Base-by-base conservation (phyloP, 192 early-diverging fungal genomes). In the Helicostylum pulchrum region DNA sequence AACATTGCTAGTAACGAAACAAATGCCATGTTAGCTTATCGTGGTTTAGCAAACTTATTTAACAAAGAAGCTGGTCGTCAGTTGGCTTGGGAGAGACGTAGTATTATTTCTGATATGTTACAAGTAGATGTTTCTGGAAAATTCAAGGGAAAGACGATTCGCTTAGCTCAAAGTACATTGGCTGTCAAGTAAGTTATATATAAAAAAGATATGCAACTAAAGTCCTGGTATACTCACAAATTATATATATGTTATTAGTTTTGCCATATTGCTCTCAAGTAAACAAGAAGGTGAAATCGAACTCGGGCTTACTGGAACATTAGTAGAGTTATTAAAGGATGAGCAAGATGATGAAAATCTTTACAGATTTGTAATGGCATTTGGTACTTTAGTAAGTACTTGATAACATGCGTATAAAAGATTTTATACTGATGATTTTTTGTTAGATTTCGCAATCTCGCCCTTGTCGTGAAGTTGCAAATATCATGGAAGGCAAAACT, bases 21-120 rank as follows among this genome's bases (percentile, higher is more conserved):
- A 31, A 93, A 92, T 61, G 70, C 83, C 23, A 94, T 94, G 92
- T 74, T 96, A 78, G 79, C 80, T 7, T 62, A 87, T 10, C 87
- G 94, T 36, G 77, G 79, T 3, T 63, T 92, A 8, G 80, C 81
- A 49, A 96, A 96, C 62, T 68, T 84, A n/a, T 92, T 90, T 61
- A 82, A 80, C 31, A 80, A 77, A 2, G 62, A 67, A 0, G 65
- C 70, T 30, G 88, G 88, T 2, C 43, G 61, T 3, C 62, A 80
- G n/a, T 62, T 68, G 4, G 62, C 65, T 20, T 71, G 74, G 49
- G 43, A 49, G 2, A 55, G 70, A 2, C 72, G 70, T 19, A 43
- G 20, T 17, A 53, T 60, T 3, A 53, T 75, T 0, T 44, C 63
- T 17, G 59, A 73, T 7, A 30, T 62, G 11, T 60, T 79, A 66